Conservation (phyloP, 1,284 basidiomycete genomes). For the Lentinula novae-zelandiae region DNA sequence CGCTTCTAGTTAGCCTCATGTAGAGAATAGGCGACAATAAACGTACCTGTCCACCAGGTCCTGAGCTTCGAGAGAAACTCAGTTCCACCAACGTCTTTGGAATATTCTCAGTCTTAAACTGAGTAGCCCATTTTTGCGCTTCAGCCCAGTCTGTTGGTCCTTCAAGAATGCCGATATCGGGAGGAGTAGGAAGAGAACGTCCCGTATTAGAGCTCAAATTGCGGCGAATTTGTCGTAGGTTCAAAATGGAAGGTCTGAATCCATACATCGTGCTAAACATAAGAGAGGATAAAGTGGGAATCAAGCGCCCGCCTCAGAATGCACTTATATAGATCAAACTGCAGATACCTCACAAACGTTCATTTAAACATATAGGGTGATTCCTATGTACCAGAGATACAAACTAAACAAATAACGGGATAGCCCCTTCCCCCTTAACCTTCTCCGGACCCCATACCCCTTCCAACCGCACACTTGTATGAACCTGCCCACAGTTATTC, state of each 20-base stretch:
- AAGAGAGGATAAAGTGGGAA: too few species aligned
- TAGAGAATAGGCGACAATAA: neutral
- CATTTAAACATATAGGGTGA: too few species aligned
- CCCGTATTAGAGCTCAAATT: too few species aligned
- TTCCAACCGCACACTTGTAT: conserved; percentile 52
- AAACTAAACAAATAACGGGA: conserved; percentile 24
- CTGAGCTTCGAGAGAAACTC: conserved; percentile 67
- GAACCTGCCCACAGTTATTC: conserved; percentile 44
- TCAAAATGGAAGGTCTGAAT: neutral
- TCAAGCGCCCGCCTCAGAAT: too few species aligned
- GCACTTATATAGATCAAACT: too few species aligned
- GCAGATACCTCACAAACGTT: too few species aligned
- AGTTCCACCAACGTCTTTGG: conserved; percentile 47
- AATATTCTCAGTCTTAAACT: conserved; percentile 40
- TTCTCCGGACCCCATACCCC: conserved; percentile 47
- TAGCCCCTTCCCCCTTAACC: conserved; percentile 38
- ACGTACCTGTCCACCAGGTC: conserved; percentile 73
- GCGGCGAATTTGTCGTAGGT: neutral
- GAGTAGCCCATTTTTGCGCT: conserved; percentile 49
- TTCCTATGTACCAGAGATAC: too few species aligned
- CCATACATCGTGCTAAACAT: too few species aligned
- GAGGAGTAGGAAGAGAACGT: conserved; percentile 30
- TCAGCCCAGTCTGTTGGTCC: conserved; percentile 36
- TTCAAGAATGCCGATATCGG: conserved; percentile 27
- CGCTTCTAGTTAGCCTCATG: neutral